A percentile compares a stretch with the other conserved stretches of the same genome.
phyloP scores from a whole-genome alignment of 2,329 filamentous ascomycete genomes.

The Sporothrix humicola region DNA sequence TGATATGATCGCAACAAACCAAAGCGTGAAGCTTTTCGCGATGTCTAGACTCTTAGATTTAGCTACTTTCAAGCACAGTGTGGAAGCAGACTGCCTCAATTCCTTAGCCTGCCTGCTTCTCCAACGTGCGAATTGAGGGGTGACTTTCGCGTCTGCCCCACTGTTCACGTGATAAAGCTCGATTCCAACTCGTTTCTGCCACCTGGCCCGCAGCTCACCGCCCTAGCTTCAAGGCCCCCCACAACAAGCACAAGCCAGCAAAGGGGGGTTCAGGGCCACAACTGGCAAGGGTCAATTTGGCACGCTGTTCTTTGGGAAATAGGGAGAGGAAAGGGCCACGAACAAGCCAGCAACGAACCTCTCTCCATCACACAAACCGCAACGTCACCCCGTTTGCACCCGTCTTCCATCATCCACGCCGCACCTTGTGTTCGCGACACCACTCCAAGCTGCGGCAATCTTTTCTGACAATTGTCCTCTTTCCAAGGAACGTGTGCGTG shows the following conservation, averaged over 20 bases:
- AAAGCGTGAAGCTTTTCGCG: constrained; percentile 29
- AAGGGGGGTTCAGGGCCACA: constrained; percentile 32
- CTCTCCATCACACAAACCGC: constrained; percentile 28
- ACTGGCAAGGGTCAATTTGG: constrained; percentile 36
- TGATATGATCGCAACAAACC: not conserved
- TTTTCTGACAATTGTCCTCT: not conserved
- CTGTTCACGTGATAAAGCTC: constrained; percentile 33
- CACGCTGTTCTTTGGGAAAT: constrained; percentile 38
- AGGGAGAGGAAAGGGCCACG: constrained; percentile 26
- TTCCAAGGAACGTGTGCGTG: constrained; percentile 12
- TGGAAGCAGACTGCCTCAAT: not conserved
- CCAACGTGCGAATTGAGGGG: constrained; percentile 20
- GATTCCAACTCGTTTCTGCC: constrained; percentile 35
- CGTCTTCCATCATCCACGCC: constrained; percentile 7
- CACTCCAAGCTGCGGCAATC: constrained; percentile 29
- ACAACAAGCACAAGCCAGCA: constrained; percentile 35
- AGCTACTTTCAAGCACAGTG: not conserved
- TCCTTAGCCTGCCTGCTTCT: not conserved
- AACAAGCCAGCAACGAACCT: constrained; percentile 30
- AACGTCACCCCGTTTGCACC: constrained; percentile 28
- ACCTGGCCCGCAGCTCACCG: constrained; percentile 37
- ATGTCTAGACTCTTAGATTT: not conserved
- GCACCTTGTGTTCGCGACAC: constrained; percentile 31
- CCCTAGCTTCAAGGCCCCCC: constrained; percentile 29
- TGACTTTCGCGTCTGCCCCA: constrained; percentile 7